Percentiles rank a stretch among this genome's conserved stretches.
phyloP scores from a whole-genome alignment of 352 stramenopile species.

The Globisporangium heterothallicum region DNA sequence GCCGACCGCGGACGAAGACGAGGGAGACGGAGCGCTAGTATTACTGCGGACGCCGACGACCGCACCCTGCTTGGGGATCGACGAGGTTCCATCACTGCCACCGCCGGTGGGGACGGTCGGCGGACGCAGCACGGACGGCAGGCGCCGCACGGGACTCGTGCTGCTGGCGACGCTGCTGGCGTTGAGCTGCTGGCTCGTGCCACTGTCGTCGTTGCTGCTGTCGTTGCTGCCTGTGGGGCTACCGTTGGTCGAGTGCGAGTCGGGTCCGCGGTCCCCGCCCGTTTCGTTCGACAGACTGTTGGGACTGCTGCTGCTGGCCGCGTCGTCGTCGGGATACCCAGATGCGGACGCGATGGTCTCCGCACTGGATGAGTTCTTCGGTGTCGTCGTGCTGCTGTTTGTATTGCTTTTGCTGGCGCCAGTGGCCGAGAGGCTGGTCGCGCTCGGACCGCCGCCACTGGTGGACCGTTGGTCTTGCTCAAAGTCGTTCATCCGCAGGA shows the following conservation, averaged over 20 bases:
- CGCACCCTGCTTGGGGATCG: no score
- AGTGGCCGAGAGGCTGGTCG: not conserved
- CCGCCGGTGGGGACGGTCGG: slow-evolving; percentile 2
- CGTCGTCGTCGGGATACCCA: no score
- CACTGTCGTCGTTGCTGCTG: not conserved
- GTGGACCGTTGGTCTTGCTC: slow-evolving; percentile 8
- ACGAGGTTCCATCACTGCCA: no score
- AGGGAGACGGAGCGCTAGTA: slow-evolving; percentile 14
- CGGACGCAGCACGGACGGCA: slow-evolving; percentile 30
- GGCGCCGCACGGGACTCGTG: slow-evolving; percentile 26
- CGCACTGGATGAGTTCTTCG: no score
- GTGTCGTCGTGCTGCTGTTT: not conserved
- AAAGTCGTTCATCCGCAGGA: slow-evolving; percentile 23
- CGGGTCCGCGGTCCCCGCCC: slow-evolving; percentile 2
- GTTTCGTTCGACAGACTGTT: slow-evolving; percentile 14
- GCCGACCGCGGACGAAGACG: slow-evolving; percentile 5
- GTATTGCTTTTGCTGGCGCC: slow-evolving; percentile 4
- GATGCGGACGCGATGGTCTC: no score
- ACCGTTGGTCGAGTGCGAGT: slow-evolving; percentile 3
- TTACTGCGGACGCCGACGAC: slow-evolving; percentile 12
- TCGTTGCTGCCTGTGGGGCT: slow-evolving; percentile 6
- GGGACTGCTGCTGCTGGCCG: slow-evolving; percentile 2
- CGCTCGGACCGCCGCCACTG: not conserved
- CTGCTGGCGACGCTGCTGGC: slow-evolving; percentile 17
- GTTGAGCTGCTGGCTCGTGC: slow-evolving; percentile 10